phyloP scores from a whole-genome alignment of 1,284 basidiomycete genomes.

The Cutaneotrichosporon sp. region DNA sequence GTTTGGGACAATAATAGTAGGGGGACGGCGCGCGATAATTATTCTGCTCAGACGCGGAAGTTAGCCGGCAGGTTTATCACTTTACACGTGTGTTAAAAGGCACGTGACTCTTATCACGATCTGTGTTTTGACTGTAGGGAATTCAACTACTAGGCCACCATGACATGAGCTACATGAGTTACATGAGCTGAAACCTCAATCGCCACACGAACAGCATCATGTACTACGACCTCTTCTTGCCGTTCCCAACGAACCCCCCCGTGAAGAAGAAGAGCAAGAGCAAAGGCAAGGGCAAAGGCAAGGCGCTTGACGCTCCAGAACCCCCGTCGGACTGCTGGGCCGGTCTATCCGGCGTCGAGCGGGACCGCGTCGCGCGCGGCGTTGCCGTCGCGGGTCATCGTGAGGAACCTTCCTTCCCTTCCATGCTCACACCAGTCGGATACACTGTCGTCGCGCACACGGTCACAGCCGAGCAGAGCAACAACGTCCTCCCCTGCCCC shows the following conservation, averaged over 20 bases:
- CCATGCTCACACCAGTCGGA: conserved; percentile 37
- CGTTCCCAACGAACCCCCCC: conserved; percentile 37
- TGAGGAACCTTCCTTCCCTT: conserved; percentile 25
- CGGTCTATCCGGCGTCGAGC: conserved; percentile 35
- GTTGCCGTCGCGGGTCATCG: conserved; percentile 46
- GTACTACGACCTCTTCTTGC: conserved; percentile 52
- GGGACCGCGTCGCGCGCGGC: conserved; percentile 35
- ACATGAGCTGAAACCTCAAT: background rate
- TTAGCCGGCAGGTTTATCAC: background rate
- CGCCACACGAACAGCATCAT: conserved; percentile 22
- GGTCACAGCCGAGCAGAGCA: conserved; percentile 34
- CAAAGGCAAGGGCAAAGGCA: conserved; percentile 43
- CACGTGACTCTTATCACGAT: conserved; percentile 9
- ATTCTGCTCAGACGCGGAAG: conserved; percentile 20
- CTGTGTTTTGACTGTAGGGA: background rate
- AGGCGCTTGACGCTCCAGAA: conserved; percentile 12
- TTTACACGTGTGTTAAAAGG: conserved; percentile 2
- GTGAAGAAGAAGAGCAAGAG: conserved; percentile 26
- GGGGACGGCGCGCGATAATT: conserved; percentile 22
- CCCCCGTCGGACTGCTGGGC: conserved; percentile 39
- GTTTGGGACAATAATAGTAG: conserved; percentile 7
- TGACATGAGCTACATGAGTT: too few species aligned
- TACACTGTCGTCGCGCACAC: conserved; percentile 49
- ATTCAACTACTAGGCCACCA: background rate
- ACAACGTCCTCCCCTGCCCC: conserved; percentile 36